Evolutionary conservation across 495 filamentous ascomycete species (phyloP), one percentile per base, ranked within the genome.

Genomic region (Xylona heveae): DNA sequence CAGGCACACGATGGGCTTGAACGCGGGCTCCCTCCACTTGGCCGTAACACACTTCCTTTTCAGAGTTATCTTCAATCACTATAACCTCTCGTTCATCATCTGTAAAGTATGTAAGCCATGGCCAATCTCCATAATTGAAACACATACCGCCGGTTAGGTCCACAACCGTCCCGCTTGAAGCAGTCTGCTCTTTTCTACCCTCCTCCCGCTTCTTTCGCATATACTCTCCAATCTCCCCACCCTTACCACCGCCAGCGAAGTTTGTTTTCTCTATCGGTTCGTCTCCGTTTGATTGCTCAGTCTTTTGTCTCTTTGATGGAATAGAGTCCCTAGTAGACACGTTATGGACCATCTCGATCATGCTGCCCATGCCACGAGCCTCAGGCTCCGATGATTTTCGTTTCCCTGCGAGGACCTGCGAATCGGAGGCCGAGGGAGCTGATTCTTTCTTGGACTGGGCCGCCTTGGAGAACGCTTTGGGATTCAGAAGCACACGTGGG

Each of bases 11-110:
- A 38, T 70, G 59, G 13, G 77, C 72, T 24, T 74, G 72, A 35
- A 91, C 55, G 31, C 53, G 71, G 3, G 73, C 71, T 13, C 61
- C 59, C 23, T 80, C 68, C 13, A 94, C 45, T 47, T 71, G 74
- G 5, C 88, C 88, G 46, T 79, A 83, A 52, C 88, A 94, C 17
- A 94, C 76, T 42, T 80, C 71, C 42, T 74, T 63, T 13, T 62
- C 54, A 15, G 34, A 38, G 7, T 50, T 47, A 29, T 54, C 56
- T 16, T 39, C 44, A 7, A 66, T 27, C 31, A 62, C 32, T n/a
- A 64, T 46, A 2, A 64, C 30, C 9, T 73, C 57, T 23, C 68
- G 65, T 23, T 77, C 74, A 17, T 64, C 66, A 24, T 42, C 45
- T 42, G 13, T 3, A 18, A 21, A 30, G 24, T 29, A 39, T 25